phyloP scores from a whole-genome alignment of 179 eudicot species.

The Silene noctiflora region DNA sequence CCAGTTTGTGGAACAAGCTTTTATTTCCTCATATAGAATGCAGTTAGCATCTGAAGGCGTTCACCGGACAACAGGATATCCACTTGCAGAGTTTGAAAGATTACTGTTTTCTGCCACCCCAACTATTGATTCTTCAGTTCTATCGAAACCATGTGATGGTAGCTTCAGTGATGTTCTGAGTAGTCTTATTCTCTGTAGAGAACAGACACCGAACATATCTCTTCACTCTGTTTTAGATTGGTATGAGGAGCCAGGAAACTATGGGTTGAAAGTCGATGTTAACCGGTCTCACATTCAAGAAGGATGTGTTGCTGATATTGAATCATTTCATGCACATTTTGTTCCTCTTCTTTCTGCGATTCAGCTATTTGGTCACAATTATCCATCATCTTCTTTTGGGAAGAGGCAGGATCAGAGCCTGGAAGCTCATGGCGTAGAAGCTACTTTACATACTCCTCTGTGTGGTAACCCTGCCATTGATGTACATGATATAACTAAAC shows the following conservation, averaged over 20 bases:
- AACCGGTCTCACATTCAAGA: slow-evolving; percentile 31
- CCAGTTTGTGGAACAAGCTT: slow-evolving; percentile 20
- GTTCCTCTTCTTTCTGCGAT: slow-evolving; percentile 54
- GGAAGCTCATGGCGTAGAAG: slow-evolving; percentile 7
- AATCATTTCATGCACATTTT: slow-evolving; percentile 48
- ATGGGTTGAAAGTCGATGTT: slow-evolving; percentile 47
- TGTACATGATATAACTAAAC: background rate
- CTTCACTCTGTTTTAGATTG: slow-evolving; percentile 47
- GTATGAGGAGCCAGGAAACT: slow-evolving; percentile 57
- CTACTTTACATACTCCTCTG: slow-evolving; percentile 12
- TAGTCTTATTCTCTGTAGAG: slow-evolving; percentile 20
- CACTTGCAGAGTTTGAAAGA: slow-evolving; percentile 50
- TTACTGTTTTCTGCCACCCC: slow-evolving; percentile 45
- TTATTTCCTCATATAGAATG: slow-evolving; percentile 21
- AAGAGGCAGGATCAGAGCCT: slow-evolving; percentile 5
- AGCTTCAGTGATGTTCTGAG: slow-evolving; percentile 18
- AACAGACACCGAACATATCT: slow-evolving; percentile 36
- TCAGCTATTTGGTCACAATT: slow-evolving; percentile 40
- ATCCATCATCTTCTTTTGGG: slow-evolving; percentile 19
- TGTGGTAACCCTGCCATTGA: slow-evolving; percentile 10
- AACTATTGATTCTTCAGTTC: slow-evolving; percentile 22
- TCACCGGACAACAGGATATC: slow-evolving; percentile 37
- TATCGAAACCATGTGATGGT: slow-evolving; percentile 14
- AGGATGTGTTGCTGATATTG: slow-evolving; percentile 31
- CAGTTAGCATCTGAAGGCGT: slow-evolving; percentile 43